A percentile compares a stretch with the other conserved stretches of the same genome.
Conservation (phyloP, 768 basidiomycete genomes). For the Tricholoma sp. region DNA sequence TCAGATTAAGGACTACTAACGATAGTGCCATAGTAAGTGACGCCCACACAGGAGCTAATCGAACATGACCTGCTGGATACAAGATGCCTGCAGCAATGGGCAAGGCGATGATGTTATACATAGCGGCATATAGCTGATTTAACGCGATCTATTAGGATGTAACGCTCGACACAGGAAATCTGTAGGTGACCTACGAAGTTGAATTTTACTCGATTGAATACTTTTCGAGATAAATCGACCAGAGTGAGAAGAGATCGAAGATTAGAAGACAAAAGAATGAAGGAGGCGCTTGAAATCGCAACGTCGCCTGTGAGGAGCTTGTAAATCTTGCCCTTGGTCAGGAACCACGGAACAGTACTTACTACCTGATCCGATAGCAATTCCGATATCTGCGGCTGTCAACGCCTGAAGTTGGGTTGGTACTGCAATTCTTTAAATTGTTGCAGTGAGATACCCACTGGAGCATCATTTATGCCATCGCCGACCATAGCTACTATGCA, state of each 20-base stretch:
- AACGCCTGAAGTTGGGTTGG: conserved; percentile 30
- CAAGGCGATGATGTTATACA: conserved; percentile 63
- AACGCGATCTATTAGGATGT: not conserved
- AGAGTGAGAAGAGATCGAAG: conserved; percentile 56
- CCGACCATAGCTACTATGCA: conserved; percentile 56
- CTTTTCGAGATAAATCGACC: conserved; percentile 54
- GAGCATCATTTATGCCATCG: conserved; percentile 61
- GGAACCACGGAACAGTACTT: conserved; percentile 12
- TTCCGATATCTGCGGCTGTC: conserved; percentile 53
- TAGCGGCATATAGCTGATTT: conserved; percentile 54
- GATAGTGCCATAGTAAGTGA: conserved; percentile 78
- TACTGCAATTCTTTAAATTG: not conserved
- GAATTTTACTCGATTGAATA: conserved; percentile 65
- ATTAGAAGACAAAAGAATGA: conserved; percentile 70
- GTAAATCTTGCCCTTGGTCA: conserved; percentile 3
- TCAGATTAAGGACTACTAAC: conserved; percentile 40
- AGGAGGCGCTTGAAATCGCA: conserved; percentile 74
- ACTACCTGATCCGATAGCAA: conserved; percentile 70
- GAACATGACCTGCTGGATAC: conserved; percentile 62
- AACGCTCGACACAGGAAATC: not conserved
- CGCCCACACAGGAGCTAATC: conserved; percentile 74
- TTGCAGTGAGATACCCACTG: conserved; percentile 22
- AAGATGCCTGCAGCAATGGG: conserved; percentile 78
- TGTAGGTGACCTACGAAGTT: conserved; percentile 54
- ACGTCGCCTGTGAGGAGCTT: conserved; percentile 42